Percentiles rank a stretch among this genome's conserved stretches.
phyloP scores from a whole-genome alignment of 2,329 filamentous ascomycete species.

The Monascus ruber region DNA sequence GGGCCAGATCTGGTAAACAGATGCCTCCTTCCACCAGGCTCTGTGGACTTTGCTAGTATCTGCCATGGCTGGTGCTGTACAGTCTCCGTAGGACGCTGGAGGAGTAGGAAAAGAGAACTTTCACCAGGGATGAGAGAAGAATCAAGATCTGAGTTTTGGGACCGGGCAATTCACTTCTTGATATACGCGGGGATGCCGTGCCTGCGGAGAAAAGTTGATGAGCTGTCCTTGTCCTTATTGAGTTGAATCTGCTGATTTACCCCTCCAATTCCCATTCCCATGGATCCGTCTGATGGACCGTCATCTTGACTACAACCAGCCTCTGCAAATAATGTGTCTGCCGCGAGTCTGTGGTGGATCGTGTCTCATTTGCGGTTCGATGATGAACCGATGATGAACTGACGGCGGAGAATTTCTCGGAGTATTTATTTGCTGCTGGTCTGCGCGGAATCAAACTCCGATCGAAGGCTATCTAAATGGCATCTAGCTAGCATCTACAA shows the following conservation, averaged over 20 bases:
- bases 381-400: too few species aligned
- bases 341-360: too few species aligned
- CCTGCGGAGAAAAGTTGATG: background rate
- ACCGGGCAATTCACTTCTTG: too few species aligned
- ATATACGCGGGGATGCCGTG: too few species aligned
- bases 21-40: constrained; percentile 48
- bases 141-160: too few species aligned
- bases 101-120: constrained; percentile 3
- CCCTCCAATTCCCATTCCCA: background rate
- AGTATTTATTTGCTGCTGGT: too few species aligned
- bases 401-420: too few species aligned
- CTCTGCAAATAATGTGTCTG: too few species aligned
- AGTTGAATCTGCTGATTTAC: constrained; percentile 1
- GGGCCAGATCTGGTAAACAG: constrained; percentile 51
- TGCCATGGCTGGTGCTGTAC: constrained; percentile 1
- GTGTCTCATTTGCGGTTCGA: too few species aligned
- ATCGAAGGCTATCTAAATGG: too few species aligned
- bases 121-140: background rate
- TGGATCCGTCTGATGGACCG: background rate
- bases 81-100: constrained; percentile 6
- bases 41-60: constrained; percentile 12
- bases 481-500: too few species aligned
- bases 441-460: too few species aligned
- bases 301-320: constrained; percentile 3
- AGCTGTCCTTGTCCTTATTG: background rate